Conservation (phyloP, 495 filamentous ascomycete species). For the Aspergillus panamensis region DNA sequence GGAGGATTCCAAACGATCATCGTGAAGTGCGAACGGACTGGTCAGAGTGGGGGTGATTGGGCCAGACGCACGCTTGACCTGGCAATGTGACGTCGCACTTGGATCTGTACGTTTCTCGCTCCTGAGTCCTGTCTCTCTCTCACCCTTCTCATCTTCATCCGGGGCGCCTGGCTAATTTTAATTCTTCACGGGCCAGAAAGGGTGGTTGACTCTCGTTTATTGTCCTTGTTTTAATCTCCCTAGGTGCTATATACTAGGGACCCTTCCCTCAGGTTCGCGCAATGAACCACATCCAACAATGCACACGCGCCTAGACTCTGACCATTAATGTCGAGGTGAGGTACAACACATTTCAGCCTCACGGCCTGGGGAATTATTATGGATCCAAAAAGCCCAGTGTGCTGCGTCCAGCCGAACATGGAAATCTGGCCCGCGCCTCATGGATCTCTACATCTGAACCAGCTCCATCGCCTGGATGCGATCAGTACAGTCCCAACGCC, state of each 20-base stretch:
- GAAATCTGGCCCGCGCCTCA: slow-evolving; percentile 3
- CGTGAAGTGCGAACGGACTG: not conserved
- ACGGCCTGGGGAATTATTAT: slow-evolving; percentile 1
- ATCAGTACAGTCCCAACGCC: slow-evolving; percentile 3
- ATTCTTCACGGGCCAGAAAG: too few species aligned
- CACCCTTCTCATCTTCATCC: not conserved
- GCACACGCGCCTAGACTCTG: not conserved
- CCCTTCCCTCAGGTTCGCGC: not conserved
- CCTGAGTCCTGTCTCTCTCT: not conserved
- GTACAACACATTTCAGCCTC: not conserved
- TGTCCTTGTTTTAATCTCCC: not conserved
- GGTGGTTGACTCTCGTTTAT: too few species aligned
- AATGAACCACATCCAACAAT: not conserved
- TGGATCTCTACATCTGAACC: slow-evolving; percentile 4
- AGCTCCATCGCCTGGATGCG: not conserved
- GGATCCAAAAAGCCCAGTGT: slow-evolving; percentile 7
- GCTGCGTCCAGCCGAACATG: slow-evolving; percentile 13
- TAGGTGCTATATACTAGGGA: not conserved
- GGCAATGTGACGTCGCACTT: slow-evolving; percentile 18
- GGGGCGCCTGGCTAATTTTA: too few species aligned
- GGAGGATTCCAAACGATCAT: not conserved
- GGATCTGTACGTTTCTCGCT: slow-evolving; percentile 1
- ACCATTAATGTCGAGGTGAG: not conserved
- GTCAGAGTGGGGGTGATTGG: slow-evolving; percentile 1
- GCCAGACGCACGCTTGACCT: slow-evolving; percentile 4